Evolutionary conservation across 805 yeast species (phyloP).

Genomic region (Priceomyces fermenticarens): DNA sequence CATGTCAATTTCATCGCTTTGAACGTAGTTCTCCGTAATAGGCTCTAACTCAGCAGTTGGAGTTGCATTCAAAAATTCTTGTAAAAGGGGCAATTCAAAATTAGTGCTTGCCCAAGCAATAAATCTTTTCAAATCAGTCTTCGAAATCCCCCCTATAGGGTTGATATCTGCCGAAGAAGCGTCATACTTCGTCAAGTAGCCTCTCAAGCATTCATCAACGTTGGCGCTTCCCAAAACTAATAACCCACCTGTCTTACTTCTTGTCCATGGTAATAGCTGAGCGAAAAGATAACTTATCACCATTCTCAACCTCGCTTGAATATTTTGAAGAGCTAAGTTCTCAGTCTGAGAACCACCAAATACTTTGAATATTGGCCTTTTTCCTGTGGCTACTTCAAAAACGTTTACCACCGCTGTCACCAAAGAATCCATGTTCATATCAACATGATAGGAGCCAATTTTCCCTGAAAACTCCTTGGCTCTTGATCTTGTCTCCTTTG

Average conservation of each 20-base stretch:
- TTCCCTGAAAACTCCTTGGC: constrained; percentile 71
- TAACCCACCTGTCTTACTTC: constrained; percentile 73
- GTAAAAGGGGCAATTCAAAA: constrained; percentile 74
- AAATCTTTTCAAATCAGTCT: constrained; percentile 84
- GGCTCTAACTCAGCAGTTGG: constrained; percentile 99
- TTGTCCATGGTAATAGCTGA: constrained; percentile 90
- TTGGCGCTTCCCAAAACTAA: constrained; percentile 94
- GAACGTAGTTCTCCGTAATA: constrained; percentile 86
- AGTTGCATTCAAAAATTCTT: constrained; percentile 80
- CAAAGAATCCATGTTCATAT: constrained; percentile 84
- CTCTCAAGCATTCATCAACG: constrained; percentile 94
- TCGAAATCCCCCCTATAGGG: constrained; percentile 98
- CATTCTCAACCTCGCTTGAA: constrained; percentile 96
- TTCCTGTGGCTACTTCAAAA: constrained; percentile 88
- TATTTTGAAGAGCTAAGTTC: constrained; percentile 91
- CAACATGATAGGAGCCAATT: constrained; percentile 87
- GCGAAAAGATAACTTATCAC: constrained; percentile 92
- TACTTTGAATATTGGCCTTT: constrained; percentile 80
- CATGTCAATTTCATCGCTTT: constrained; percentile 96
- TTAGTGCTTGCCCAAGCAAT: constrained; percentile 71
- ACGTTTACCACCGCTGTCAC: constrained; percentile 72
- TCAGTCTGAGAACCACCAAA: constrained; percentile 93
- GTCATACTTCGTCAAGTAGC: constrained; percentile 94
- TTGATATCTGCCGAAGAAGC: constrained; percentile 96
- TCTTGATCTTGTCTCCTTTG: constrained; percentile 78